Base-by-base conservation (phyloP, 768 basidiomycete genomes). In the Naematelia encephala region DNA sequence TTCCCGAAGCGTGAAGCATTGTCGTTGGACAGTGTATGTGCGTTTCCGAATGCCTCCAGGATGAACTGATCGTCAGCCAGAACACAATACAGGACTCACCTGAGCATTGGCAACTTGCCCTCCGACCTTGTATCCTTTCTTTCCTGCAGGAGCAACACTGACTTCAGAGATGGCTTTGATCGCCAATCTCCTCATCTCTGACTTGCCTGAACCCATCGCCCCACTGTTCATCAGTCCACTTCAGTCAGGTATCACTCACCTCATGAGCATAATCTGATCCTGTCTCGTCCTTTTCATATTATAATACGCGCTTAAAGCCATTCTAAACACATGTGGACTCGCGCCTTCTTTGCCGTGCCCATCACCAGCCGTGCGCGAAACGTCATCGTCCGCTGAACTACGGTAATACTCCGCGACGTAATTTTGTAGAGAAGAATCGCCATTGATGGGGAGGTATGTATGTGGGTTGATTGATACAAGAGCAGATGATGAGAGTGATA, bases 1-100 rank as follows among this genome's bases (percentile, higher is more conserved):
- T 94, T 92, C 56, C 94, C 96, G 73, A 94, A 96, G 49, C 91
- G 87, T 27, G 96, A 97, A 13, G 94, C 93, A 70, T 96, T 96
- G 48, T 90, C 84, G 72, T 97, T 96, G 1, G 91, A 91, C 16
- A 75, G 64, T 4, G 78, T 79, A 59, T 90, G 87, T 19, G 93
- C 90, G 67, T 89, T 88, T 14, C 94, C 94, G 73, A 98, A 98
- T 0, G 90, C 82, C 77, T 98, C 92, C 62, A 97, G 86, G 60
- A 97, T 90, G 76, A 91, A 97, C 81, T 77, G 64, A 1, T n/a
- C 8, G 56, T 51, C 50, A 60, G 51, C 47, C 5, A 29, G 45
- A 43, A 2, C n/a, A 5, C 3, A 25, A 42, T 10, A 21, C 22
- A 53, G 2, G 5, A 59, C 74, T 57, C 47, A 77, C 77, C 64